Base-by-base conservation (phyloP, 2,329 filamentous ascomycete species). In the Penicillium sp. region DNA sequence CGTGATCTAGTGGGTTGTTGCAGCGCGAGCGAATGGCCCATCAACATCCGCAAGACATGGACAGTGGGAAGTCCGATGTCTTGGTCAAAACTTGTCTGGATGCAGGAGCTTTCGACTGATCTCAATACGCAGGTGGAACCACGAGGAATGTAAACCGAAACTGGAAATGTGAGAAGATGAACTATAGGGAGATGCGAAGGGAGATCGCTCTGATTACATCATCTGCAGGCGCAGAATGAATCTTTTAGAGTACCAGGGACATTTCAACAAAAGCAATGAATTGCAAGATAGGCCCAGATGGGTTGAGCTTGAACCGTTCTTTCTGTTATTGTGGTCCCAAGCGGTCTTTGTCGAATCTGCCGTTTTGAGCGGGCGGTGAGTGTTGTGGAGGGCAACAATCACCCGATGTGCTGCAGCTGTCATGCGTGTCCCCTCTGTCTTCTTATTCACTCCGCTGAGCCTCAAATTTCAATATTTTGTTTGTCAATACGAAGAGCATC, bases 301-400 rank as follows among this genome's bases (percentile, higher is more conserved):
- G 4, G 23, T 48, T 27, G 34, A 50, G 41, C 39, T 19, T 49
- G 4, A n/a, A 23, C 11, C 46, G 42, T 55, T 46, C 54, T 42
- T 50, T 50, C 47, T 58, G 57, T 59, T 65, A 63, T 62, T 65
- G 61, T 62, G 61, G 58, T 65, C 42, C 18, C 18, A 51, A 40
- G 48, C 35, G 51, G 51, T 34, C 51, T 30, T 55, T 41, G 44
- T 53, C n/a, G 19, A 49, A 61, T 64, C 54, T 65, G 62, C 62
- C 62, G 49, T 53, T 57, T 53, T 53, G 56, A 56, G 32, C 29
- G 41, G 61, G 62, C 62, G 62, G 62, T 61, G 46, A 48, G 51
- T 30, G 60, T 64, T 45, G 62, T 63, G 48, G 61, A 46, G 59
- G 62, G 61, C 59, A 64, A 63, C 62, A 56, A 62, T 58, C 60